phyloP scores from a whole-genome alignment of 2,329 filamentous ascomycete genomes.

The Xylaria multiplex region DNA sequence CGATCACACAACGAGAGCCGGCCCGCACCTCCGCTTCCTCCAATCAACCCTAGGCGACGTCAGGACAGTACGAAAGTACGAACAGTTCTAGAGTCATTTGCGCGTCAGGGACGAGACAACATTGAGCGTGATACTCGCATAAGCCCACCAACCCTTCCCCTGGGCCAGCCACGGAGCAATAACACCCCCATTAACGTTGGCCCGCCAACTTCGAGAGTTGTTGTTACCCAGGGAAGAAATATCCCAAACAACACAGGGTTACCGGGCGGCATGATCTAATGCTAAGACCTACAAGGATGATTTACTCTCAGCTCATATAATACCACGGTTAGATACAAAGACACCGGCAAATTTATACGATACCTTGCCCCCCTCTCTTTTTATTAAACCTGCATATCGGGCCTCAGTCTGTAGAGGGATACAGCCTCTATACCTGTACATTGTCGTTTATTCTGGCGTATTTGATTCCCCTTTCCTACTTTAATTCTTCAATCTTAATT shows the following conservation, averaged over 20 bases:
- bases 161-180: slow-evolving; percentile 41
- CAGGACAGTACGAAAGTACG: slow-evolving; percentile 53
- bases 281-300: slow-evolving; percentile 4
- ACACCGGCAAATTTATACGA: background rate
- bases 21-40: slow-evolving; percentile 63
- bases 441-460: slow-evolving; percentile 25
- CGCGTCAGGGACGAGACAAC: slow-evolving; percentile 50
- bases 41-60: slow-evolving; percentile 66
- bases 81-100: slow-evolving; percentile 53
- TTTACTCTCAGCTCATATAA: background rate
- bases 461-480: slow-evolving; percentile 27
- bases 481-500: slow-evolving; percentile 36
- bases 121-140: slow-evolving; percentile 45
- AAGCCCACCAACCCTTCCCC: slow-evolving; percentile 46
- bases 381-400: background rate
- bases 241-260: slow-evolving; percentile 44
- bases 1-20: slow-evolving; percentile 54
- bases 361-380: background rate
- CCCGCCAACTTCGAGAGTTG: slow-evolving; percentile 51
- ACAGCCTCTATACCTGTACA: slow-evolving; percentile 41
- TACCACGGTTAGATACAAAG: background rate
- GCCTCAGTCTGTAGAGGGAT: background rate
- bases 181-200: slow-evolving; percentile 47
- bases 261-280: slow-evolving; percentile 60
- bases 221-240: slow-evolving; percentile 47